Percentiles rank a stretch among this genome's conserved stretches.
Conservation (phyloP, 305 asterid species). For the Fraxinus nigra region DNA sequence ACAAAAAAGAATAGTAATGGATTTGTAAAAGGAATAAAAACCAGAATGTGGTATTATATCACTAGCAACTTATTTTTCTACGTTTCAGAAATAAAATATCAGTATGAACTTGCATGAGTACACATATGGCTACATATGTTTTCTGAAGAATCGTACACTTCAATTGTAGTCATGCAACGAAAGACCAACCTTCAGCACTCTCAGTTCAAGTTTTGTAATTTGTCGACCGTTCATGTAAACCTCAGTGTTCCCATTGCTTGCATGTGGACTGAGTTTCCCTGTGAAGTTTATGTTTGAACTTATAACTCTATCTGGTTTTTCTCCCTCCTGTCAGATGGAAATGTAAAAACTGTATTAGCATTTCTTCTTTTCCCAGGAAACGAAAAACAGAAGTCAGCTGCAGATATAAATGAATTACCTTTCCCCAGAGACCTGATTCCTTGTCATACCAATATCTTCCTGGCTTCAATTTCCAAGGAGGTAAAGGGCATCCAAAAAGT, state of each 20-base stretch:
- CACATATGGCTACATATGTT: neutral
- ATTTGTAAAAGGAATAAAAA: neutral
- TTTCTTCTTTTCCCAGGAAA: conserved; percentile 9
- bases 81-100: neutral
- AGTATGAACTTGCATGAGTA: neutral
- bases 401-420: conserved; percentile 27
- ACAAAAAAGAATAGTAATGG: neutral
- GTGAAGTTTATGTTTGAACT: conserved; percentile 88
- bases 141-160: neutral
- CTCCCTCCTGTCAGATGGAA: conserved; percentile 71
- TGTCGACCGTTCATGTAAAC: conserved; percentile 94
- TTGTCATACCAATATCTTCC: conserved; percentile 85
- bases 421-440: conserved; percentile 63
- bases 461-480: conserved; percentile 48
- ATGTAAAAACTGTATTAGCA: conserved; percentile 19
- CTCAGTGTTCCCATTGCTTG: conserved; percentile 92
- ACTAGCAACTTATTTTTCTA: neutral
- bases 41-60: neutral
- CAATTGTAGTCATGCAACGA: neutral
- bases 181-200: conserved; percentile 69
- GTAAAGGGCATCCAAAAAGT: conserved; percentile 46
- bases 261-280: conserved; percentile 85
- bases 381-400: neutral
- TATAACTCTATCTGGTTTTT: conserved; percentile 83
- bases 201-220: conserved; percentile 83